Percentiles rank a stretch among this genome's conserved stretches.
These are phyloP conservation scores for Tetradesmus obliquus DNA, from an alignment of 139 green algal genomes.

Conservation along the genomic window DNA sequence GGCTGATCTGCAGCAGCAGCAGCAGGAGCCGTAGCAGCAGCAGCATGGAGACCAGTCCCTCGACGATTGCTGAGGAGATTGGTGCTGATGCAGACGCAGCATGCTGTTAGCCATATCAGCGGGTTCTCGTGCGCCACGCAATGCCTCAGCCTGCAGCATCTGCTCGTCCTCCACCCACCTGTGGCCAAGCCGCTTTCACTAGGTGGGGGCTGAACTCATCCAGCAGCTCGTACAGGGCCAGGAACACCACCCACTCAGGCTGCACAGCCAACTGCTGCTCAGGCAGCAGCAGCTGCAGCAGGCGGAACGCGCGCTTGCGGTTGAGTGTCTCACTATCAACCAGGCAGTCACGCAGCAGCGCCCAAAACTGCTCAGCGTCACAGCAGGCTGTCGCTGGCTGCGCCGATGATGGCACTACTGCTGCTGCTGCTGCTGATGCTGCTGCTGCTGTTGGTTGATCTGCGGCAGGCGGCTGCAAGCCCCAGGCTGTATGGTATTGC, in stretches of 20 bases:
- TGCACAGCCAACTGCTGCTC: background rate
- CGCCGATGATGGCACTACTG: background rate
- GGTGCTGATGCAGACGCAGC: background rate
- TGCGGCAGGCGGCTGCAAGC: conserved; percentile 6
- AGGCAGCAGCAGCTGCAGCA: conserved; percentile 50
- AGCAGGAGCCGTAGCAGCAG: background rate
- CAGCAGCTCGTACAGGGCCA: conserved; percentile 36
- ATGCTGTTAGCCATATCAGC: background rate
- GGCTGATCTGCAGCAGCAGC: conserved; percentile 36
- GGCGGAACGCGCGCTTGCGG: conserved; percentile 36
- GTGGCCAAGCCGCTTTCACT: conserved; percentile 31
- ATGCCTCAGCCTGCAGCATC: background rate
- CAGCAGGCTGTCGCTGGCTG: too few relatives aligned
- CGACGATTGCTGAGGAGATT: too few relatives aligned
- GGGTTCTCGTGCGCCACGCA: background rate
- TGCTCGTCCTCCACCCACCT: conserved; percentile 4
- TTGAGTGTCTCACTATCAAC: conserved; percentile 36
- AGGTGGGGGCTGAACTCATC: conserved; percentile 45
- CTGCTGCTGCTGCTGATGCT: background rate
- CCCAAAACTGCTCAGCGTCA: conserved; percentile 17
- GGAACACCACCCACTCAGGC: conserved; percentile 41
- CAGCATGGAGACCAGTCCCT: background rate
- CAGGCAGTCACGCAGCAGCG: conserved; percentile 35
- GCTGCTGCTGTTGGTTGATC: background rate
- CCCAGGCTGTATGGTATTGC: conserved; percentile 33